Evolutionary conservation across 2,329 filamentous ascomycete genomes (phyloP).

Genomic region (Simplicillium sp.): DNA sequence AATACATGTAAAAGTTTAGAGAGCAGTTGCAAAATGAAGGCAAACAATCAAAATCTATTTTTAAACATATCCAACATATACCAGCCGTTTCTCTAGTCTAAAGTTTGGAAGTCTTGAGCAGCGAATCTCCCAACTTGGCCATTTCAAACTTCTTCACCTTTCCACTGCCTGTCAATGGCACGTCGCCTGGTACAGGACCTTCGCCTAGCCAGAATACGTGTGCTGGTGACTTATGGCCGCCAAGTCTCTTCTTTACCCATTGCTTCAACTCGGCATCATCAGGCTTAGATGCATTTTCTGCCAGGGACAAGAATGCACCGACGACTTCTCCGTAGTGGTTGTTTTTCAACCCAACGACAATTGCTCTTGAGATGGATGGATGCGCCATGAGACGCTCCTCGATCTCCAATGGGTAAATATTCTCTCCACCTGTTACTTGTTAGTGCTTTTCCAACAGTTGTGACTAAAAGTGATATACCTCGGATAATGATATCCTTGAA

Average conservation of each 20-base stretch:
- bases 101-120: constrained; percentile 40
- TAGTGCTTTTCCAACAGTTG: no score
- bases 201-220: constrained; percentile 70
- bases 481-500: constrained; percentile 77
- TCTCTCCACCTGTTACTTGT: constrained; percentile 44
- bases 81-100: constrained; percentile 14
- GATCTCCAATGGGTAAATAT: constrained; percentile 66
- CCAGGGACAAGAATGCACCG: constrained; percentile 48
- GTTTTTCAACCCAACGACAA: constrained; percentile 62
- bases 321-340: constrained; percentile 67
- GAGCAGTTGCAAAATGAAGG: neutral
- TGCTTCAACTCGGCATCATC: constrained; percentile 45
- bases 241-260: constrained; percentile 53
- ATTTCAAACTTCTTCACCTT: constrained; percentile 62
- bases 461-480: constrained; percentile 32
- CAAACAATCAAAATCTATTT: neutral
- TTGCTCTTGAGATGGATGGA: constrained; percentile 49
- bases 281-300: constrained; percentile 27
- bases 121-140: constrained; percentile 43
- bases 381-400: constrained; percentile 63
- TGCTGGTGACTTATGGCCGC: constrained; percentile 59
- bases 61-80: neutral
- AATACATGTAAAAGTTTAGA: neutral
- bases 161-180: constrained; percentile 62
- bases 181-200: constrained; percentile 40